Evolutionary conservation across 2,329 filamentous ascomycete species (phyloP).

Genomic region (Chaetothyriales sp.): DNA sequence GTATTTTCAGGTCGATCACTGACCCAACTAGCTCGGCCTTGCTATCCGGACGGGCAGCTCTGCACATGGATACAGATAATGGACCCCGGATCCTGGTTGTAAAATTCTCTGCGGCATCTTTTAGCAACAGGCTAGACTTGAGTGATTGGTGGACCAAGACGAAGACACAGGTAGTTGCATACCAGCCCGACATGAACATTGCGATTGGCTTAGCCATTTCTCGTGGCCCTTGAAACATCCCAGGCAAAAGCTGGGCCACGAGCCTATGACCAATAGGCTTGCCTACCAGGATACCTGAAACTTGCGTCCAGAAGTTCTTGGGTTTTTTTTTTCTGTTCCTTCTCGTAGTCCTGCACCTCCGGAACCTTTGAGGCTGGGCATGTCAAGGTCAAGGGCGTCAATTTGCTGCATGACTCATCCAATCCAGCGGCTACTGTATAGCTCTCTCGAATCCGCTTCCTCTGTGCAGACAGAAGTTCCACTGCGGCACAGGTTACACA

Average conservation of each 20-base stretch:
- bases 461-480: slow-evolving; percentile 51
- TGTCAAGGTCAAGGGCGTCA: slow-evolving; percentile 52
- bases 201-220: slow-evolving; percentile 40
- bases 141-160: slow-evolving; percentile 40
- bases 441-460: slow-evolving; percentile 28
- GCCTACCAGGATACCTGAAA: slow-evolving; percentile 10
- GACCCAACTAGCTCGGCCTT: slow-evolving; percentile 26
- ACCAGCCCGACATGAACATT: slow-evolving; percentile 54
- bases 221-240: slow-evolving; percentile 32
- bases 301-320: background rate
- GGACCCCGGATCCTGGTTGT: slow-evolving; percentile 45
- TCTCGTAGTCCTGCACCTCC: slow-evolving; percentile 29
- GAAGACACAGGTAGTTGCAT: slow-evolving; percentile 36
- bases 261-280: slow-evolving; percentile 13
- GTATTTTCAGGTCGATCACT: slow-evolving; percentile 5
- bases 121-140: slow-evolving; percentile 23
- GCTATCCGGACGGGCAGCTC: slow-evolving; percentile 30
- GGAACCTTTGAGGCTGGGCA: slow-evolving; percentile 54
- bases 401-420: slow-evolving; percentile 33
- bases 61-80: slow-evolving; percentile 44
- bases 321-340: slow-evolving; percentile 27
- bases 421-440: slow-evolving; percentile 21
- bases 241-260: slow-evolving; percentile 1
- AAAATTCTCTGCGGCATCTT: slow-evolving; percentile 38
- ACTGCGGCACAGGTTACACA: slow-evolving; percentile 46